Evolutionary conservation across 2,329 filamentous ascomycete genomes (phyloP).

Genomic region (Chaetomiaceae sp.): DNA sequence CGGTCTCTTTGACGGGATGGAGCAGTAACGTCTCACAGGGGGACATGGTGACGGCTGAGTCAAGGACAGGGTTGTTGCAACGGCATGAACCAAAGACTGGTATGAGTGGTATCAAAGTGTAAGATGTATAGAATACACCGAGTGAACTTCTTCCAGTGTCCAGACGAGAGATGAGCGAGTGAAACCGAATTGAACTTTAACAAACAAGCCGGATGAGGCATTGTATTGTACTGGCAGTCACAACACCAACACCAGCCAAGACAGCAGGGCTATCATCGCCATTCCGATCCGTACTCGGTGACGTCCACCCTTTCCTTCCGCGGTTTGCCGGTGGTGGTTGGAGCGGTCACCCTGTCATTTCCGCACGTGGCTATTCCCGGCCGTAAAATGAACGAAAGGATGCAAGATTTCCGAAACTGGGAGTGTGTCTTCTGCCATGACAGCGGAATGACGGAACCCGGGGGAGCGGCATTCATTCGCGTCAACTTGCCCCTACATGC

Average conservation of each 20-base stretch:
- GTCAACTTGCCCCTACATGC: too few species aligned
- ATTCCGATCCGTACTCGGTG: slow-evolving; percentile 3
- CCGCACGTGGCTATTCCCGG: background rate
- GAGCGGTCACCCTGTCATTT: slow-evolving; percentile 5
- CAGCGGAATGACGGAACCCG: too few species aligned
- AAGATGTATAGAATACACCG: too few species aligned
- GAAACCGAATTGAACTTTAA: background rate
- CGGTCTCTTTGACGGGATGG: background rate
- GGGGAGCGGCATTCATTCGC: background rate
- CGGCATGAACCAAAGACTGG: background rate
- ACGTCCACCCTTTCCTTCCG: slow-evolving; percentile 2
- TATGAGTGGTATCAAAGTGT: too few species aligned
- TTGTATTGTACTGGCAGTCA: background rate
- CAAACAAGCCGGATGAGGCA: background rate
- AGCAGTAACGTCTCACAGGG: slow-evolving; percentile 15
- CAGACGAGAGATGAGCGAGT: too few species aligned
- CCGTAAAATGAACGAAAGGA: background rate
- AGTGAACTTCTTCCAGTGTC: too few species aligned
- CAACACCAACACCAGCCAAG: background rate
- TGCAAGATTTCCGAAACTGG: background rate
- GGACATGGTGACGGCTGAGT: slow-evolving; percentile 13
- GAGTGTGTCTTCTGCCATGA: background rate
- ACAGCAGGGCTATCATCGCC: background rate
- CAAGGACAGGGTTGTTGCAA: background rate
- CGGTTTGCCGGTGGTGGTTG: background rate